Evolutionary conservation across 768 basidiomycete genomes (phyloP).

Genomic region (Tubosaeta sp.): DNA sequence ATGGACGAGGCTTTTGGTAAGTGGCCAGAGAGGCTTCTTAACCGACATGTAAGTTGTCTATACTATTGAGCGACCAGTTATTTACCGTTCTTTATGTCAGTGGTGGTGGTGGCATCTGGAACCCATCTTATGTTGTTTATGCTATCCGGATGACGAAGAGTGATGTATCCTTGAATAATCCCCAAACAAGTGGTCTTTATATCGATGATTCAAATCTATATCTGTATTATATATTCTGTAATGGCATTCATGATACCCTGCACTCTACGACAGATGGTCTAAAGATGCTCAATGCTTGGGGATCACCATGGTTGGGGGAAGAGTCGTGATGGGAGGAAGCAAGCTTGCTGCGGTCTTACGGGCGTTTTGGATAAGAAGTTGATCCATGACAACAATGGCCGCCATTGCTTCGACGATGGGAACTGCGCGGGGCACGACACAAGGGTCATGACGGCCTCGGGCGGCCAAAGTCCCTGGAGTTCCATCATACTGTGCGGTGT

Average conservation of each 20-base stretch:
- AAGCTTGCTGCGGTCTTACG: constrained; percentile 68
- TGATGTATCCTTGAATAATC: constrained; percentile 8
- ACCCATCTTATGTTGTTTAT: constrained; percentile 60
- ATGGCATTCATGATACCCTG: background rate
- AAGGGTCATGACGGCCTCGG: constrained; percentile 93
- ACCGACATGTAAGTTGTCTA: constrained; percentile 53
- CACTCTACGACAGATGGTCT: background rate
- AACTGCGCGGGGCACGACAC: constrained; percentile 94
- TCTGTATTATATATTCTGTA: background rate
- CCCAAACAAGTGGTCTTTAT: background rate
- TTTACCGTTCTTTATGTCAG: constrained; percentile 33
- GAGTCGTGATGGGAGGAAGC: constrained; percentile 81
- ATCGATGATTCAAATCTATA: background rate
- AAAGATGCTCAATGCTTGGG: constrained; percentile 33
- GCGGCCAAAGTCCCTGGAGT: constrained; percentile 84
- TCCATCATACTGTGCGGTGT: constrained; percentile 91
- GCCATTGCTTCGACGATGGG: constrained; percentile 99
- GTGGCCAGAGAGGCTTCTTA: constrained; percentile 68
- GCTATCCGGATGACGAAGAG: constrained; percentile 51
- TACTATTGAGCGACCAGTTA: background rate
- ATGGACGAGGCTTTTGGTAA: constrained; percentile 56
- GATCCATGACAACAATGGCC: constrained; percentile 91
- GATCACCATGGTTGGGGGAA: constrained; percentile 89
- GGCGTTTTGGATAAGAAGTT: constrained; percentile 84
- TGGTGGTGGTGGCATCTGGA: constrained; percentile 86